Base-by-base conservation (phyloP, 2,329 filamentous ascomycete species). In the Hymenoscyphus salicellus region DNA sequence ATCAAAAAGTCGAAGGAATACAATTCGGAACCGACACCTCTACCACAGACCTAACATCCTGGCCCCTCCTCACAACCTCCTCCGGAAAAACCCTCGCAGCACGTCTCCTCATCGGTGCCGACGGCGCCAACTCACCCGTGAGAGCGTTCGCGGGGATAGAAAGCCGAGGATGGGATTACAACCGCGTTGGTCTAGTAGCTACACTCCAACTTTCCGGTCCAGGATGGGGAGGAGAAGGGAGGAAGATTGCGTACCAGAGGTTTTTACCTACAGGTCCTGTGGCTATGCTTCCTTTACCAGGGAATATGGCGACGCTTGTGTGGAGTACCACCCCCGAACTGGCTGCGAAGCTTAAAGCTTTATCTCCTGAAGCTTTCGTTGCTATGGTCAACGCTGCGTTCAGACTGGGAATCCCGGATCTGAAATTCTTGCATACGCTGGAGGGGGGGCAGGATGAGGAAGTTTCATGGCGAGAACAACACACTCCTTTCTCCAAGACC, bases 361-460 rank as follows among this genome's bases (percentile, higher is more conserved):
- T 99, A 4, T 80, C 87, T 0, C 77, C 87, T 0, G 80, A 81
- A 58, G 90, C 96, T 74, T 96, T 99, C 74, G 79, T 89, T 17
- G 89, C 92, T 36, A 89, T 94, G 84, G 91, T 99, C 70, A 98
- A 99, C 75, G 93, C 94, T 0, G 95, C 92, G 0, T 97, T 99
- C 80, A 87, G 93, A 14, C 83, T 99, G 20, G 84, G 84, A 65
- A 84, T 89, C 17, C 86, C 90, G 1, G 95, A 99, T 76, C 80
- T 99, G 4, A 84, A 85, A 49, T 98, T 91, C 78, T 87, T 98
- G 82, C 89, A 96, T 77, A 87, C 84, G 0, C 81, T 84, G 70
- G 66, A 77, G 58, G 75, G 78, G 0, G 83, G 82, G 0, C 88
- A 92, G 64, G 83, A 82, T 33, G 88, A 89, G n/a, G 94, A 98